phyloP scores from a whole-genome alignment of 2,329 filamentous ascomycete genomes.

The Decorospora gaudefroyi region DNA sequence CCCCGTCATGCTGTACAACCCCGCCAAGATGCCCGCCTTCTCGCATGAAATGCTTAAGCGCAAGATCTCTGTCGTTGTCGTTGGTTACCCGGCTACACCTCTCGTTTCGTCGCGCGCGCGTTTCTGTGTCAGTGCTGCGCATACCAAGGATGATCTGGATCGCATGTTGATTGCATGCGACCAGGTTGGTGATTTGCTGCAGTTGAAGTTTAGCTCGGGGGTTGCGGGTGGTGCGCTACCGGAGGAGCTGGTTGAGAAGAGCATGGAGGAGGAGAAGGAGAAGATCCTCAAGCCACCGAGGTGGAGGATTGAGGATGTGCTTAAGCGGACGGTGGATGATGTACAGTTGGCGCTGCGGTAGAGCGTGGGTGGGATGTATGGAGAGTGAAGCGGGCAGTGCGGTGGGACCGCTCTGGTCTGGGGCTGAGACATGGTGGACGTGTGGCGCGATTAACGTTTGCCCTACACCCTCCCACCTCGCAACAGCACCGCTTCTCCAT shows the following conservation, averaged over 20 bases:
- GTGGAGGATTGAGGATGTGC: slow-evolving; percentile 77
- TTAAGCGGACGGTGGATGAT: slow-evolving; percentile 74
- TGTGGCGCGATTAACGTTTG: too few relatives aligned
- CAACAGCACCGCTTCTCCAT: neutral
- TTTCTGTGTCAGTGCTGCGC: slow-evolving; percentile 93
- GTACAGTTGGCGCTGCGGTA: slow-evolving; percentile 73
- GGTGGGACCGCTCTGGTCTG: too few relatives aligned
- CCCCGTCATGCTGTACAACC: slow-evolving; percentile 91
- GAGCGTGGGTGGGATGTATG: neutral
- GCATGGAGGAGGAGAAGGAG: slow-evolving; percentile 54
- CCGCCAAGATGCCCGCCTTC: slow-evolving; percentile 98
- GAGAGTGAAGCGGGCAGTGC: too few relatives aligned
- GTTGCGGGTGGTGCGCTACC: slow-evolving; percentile 85
- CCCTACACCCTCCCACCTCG: neutral
- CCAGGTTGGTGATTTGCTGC: slow-evolving; percentile 86
- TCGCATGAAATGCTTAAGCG: slow-evolving; percentile 98
- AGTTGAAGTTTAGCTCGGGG: slow-evolving; percentile 96
- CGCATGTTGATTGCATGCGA: slow-evolving; percentile 86
- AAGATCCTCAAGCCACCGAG: slow-evolving; percentile 67
- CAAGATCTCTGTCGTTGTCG: slow-evolving; percentile 96
- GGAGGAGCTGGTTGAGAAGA: slow-evolving; percentile 71
- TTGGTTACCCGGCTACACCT: slow-evolving; percentile 95
- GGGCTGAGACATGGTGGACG: too few relatives aligned
- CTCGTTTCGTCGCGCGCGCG: slow-evolving; percentile 92
- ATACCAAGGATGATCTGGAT: slow-evolving; percentile 98